Evolutionary conservation across 2,329 filamentous ascomycete species (phyloP).

Genomic region (Bimuria novae-zelandiae): DNA sequence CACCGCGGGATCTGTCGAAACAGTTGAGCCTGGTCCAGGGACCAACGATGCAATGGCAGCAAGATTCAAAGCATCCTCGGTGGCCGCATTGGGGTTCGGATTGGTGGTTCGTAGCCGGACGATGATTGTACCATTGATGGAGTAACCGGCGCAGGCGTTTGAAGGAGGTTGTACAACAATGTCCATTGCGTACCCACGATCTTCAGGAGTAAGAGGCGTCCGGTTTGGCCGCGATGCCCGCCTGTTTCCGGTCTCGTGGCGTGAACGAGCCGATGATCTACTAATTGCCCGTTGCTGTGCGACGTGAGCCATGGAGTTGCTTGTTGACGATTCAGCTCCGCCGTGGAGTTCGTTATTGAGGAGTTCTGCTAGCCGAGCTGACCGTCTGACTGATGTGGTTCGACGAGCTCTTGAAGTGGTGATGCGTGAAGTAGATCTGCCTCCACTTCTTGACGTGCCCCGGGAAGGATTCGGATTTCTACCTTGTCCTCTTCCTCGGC

Average conservation of each 20-base stretch:
- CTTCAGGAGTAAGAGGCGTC: constrained; percentile 30
- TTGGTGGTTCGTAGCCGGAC: constrained; percentile 42
- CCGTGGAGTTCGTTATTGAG: constrained; percentile 30
- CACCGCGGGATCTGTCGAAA: constrained; percentile 32
- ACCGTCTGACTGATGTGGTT: constrained; percentile 35
- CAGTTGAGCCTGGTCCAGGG: constrained; percentile 33
- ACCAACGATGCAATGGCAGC: constrained; percentile 40
- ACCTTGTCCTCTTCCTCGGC: constrained; percentile 41
- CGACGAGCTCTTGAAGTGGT: constrained; percentile 21
- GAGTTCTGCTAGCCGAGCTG: constrained; percentile 38
- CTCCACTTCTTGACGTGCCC: constrained; percentile 30
- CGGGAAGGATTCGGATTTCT: constrained; percentile 38
- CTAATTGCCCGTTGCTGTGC: constrained; percentile 41
- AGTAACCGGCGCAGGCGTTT: constrained; percentile 38
- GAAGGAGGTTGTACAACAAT: constrained; percentile 44
- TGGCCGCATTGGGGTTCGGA: constrained; percentile 36
- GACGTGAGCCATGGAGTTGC: constrained; percentile 42
- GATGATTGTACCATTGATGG: constrained; percentile 37
- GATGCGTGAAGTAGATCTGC: constrained; percentile 29
- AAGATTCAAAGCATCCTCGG: constrained; percentile 39
- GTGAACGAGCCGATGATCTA: constrained; percentile 37
- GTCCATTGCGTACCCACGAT: constrained; percentile 45
- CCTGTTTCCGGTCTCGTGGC: constrained; percentile 29
- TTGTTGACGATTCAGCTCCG: constrained; percentile 12
- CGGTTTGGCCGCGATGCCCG: constrained; percentile 33